Evolutionary conservation across 805 yeast genomes (phyloP).

Genomic region (Torulaspora franciscae): DNA sequence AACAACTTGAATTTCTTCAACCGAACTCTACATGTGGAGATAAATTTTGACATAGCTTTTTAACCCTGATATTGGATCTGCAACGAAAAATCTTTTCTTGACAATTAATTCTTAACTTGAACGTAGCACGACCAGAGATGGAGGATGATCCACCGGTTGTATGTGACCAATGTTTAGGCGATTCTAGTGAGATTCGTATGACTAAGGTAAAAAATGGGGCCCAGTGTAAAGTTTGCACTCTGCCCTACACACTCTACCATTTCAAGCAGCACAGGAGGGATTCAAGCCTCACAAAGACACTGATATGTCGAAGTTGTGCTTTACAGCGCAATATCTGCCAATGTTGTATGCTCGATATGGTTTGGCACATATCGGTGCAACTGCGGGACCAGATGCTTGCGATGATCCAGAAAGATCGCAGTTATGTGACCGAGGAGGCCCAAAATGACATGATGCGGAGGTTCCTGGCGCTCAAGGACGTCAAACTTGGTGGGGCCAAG

Average conservation of each 20-base stretch:
- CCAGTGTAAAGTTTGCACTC: constrained; percentile 80
- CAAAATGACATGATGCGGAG: constrained; percentile 50
- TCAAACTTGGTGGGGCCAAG: constrained; percentile 37
- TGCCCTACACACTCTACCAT: constrained; percentile 77
- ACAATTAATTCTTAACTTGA: background rate
- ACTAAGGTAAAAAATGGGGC: constrained; percentile 63
- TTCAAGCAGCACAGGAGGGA: constrained; percentile 40
- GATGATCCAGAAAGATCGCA: constrained; percentile 51
- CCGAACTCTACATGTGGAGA: constrained; percentile 60
- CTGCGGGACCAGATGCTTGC: constrained; percentile 76
- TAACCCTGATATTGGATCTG: constrained; percentile 49
- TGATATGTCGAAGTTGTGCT: constrained; percentile 77
- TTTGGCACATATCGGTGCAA: constrained; percentile 73
- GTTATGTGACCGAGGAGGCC: constrained; percentile 39
- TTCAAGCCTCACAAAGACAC: constrained; percentile 49
- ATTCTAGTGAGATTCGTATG: constrained; percentile 44
- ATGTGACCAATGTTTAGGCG: constrained; percentile 71
- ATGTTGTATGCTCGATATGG: constrained; percentile 75
- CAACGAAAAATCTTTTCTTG: constrained; percentile 3
- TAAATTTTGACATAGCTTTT: constrained; percentile 56
- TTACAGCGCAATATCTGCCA: constrained; percentile 81
- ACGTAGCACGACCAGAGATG: constrained; percentile 2
- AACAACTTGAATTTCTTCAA: constrained; percentile 65
- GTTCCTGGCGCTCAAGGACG: constrained; percentile 51
- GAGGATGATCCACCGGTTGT: constrained; percentile 48